Base-by-base conservation (phyloP, 331 rosid species). In the Cydonia oblonga region DNA sequence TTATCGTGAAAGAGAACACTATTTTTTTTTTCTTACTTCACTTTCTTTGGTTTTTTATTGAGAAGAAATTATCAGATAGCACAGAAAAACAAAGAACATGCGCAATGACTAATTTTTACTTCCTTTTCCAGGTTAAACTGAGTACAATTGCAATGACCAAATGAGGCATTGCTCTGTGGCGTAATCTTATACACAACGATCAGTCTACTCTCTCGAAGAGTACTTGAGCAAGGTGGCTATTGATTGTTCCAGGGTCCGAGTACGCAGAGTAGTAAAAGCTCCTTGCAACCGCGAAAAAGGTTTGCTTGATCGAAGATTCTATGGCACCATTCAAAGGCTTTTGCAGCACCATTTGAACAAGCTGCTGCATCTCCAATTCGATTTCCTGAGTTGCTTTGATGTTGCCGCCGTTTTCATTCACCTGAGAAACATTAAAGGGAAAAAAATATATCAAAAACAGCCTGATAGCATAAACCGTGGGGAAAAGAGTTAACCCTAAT, bases 341-440 rank as follows among this genome's bases (percentile, higher is more conserved):
- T 76, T 79, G 81, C 29, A 88, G 79, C 79, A 88, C 96, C 84
- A 88, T 22, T 67, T 90, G 78, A 62, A 69, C 82, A 4, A 95
- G 88, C 70, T 87, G 89, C 77, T 89, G 90, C 93, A 95, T 90
- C 70, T 87, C 82, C 44, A 83, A 81, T 68, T 91, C 96, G 75
- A 63, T 81, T 76, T 82, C 93, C 25, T 61, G 20, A 46, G 23
- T 75, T 13, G 20, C 79, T 61, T 9, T 64, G 67, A 18, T 49
- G 23, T 56, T 11, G 66, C 59, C 61, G 13, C 81, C 78, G 35
- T 66, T 81, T 26, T 80, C 54, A 1, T 19, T 9, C 72, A 52
- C 90, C 98, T 88, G 81, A 4, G 1, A 11, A 35, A 2, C 11
- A 14, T 8, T 5, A 44, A 64, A 77, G 26, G 20, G 1, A 28